Conservation (phyloP, 257 asterid genomes). For the Capsicum chinense region DNA sequence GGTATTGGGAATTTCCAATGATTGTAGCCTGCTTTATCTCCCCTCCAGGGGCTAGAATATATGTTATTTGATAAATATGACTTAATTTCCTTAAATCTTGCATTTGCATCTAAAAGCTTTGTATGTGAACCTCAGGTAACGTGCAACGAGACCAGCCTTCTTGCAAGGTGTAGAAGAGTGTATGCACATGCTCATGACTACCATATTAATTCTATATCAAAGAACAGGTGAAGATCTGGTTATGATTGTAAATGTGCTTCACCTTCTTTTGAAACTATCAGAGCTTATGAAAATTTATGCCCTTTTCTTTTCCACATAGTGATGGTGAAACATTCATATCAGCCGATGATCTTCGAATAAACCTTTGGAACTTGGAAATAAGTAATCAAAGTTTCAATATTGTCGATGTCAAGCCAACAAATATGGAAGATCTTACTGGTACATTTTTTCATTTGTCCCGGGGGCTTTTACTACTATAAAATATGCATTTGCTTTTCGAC, state of each 20-base stretch:
- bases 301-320: slow-evolving; percentile 49
- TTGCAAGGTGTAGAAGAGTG: slow-evolving; percentile 93
- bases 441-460: slow-evolving; percentile 29
- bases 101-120: slow-evolving; percentile 15
- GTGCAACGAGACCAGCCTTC: slow-evolving; percentile 80
- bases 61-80: slow-evolving; percentile 12
- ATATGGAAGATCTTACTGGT: slow-evolving; percentile 99
- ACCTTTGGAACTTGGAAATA: slow-evolving; percentile 98
- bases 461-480: neutral
- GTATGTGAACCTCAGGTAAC: slow-evolving; percentile 55
- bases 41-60: neutral
- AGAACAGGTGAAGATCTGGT: slow-evolving; percentile 70
- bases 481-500: neutral
- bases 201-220: slow-evolving; percentile 97
- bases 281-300: slow-evolving; percentile 32
- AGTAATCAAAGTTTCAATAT: slow-evolving; percentile 98
- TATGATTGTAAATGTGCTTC: neutral
- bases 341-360: slow-evolving; percentile 97
- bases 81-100: neutral
- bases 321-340: slow-evolving; percentile 99
- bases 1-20: neutral
- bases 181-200: slow-evolving; percentile 99
- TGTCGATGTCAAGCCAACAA: slow-evolving; percentile 93
- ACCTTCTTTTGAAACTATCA: neutral
- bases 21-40: neutral